Evolutionary conservation across 495 filamentous ascomycete species (phyloP).

Genomic region (Aspergillus diversus): DNA sequence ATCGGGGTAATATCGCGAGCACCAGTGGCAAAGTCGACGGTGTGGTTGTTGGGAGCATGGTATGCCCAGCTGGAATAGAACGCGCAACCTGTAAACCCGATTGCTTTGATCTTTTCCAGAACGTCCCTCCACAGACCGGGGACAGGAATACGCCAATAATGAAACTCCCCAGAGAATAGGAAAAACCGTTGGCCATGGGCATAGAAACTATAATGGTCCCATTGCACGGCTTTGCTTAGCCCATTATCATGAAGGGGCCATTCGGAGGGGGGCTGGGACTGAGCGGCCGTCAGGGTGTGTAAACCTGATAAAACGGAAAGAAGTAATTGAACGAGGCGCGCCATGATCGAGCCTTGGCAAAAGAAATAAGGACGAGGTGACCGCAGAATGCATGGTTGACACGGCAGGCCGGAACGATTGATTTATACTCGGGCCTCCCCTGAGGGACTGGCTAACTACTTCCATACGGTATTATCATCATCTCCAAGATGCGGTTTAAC

Average conservation of each 20-base stretch:
- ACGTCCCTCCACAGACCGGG: conserved; percentile 63
- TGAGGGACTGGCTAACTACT: neutral
- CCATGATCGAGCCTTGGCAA: conserved; percentile 18
- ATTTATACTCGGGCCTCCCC: neutral
- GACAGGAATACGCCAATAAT: conserved; percentile 64
- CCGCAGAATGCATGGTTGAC: neutral
- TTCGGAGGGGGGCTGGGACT: conserved; percentile 26
- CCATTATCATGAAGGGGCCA: conserved; percentile 58
- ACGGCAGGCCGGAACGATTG: neutral
- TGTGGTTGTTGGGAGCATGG: conserved; percentile 53
- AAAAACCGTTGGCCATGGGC: conserved; percentile 59
- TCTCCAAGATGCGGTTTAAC: no score
- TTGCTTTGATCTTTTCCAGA: conserved; percentile 66
- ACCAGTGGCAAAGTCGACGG: conserved; percentile 60
- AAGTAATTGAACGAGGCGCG: conserved; percentile 19
- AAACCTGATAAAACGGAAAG: conserved; percentile 25
- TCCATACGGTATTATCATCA: no score
- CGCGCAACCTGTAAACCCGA: conserved; percentile 58
- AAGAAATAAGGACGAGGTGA: neutral
- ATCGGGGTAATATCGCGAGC: conserved; percentile 56
- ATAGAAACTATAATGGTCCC: conserved; percentile 63
- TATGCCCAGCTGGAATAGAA: conserved; percentile 63
- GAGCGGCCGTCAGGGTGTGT: conserved; percentile 21
- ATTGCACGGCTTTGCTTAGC: conserved; percentile 54
- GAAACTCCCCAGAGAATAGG: conserved; percentile 63